Percentiles rank a stretch among this genome's conserved stretches.
These are phyloP conservation scores for Malassezia obtusa DNA, from an alignment of 1,284 basidiomycete genomes.

Conservation along the genomic window DNA sequence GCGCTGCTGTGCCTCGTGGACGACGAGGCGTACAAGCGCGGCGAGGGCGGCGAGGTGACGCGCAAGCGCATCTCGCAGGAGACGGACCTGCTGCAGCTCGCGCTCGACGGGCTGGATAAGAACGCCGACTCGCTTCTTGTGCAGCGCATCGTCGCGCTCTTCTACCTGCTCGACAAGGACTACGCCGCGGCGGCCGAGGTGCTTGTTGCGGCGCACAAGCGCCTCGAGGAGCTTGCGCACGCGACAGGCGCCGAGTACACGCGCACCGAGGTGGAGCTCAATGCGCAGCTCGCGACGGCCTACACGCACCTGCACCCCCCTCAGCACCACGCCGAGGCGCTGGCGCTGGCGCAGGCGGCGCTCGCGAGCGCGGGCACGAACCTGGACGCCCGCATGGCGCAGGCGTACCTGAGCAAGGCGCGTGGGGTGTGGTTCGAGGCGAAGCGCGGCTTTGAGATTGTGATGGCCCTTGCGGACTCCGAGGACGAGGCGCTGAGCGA, in stretches of 20 bases:
- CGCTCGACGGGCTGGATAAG: conserved; percentile 54
- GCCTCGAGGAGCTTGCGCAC: conserved; percentile 15
- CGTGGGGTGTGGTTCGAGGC: conserved; percentile 72
- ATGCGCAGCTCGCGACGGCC: conserved; percentile 60
- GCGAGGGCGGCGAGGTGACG: conserved; percentile 20
- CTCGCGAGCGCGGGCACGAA: conserved; percentile 48
- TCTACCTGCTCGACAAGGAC: conserved; percentile 68
- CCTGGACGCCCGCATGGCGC: conserved; percentile 49
- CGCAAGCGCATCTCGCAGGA: conserved; percentile 16
- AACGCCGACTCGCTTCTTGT: conserved; percentile 61
- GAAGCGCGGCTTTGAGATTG: conserved; percentile 55
- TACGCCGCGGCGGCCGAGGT: conserved; percentile 51
- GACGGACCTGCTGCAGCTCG: conserved; percentile 31
- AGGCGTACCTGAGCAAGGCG: conserved; percentile 60
- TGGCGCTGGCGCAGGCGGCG: conserved; percentile 63
- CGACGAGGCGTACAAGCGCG: conserved; percentile 31
- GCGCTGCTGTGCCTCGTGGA: conserved; percentile 27
- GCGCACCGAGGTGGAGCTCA: conserved; percentile 62
- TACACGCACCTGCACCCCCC: conserved; percentile 79
- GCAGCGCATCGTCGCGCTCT: conserved; percentile 61
- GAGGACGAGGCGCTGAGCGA: background rate
- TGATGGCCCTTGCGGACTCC: conserved; percentile 32
- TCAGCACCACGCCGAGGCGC: conserved; percentile 73
- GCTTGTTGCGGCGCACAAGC: conserved; percentile 19
- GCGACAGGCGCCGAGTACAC: conserved; percentile 62